These are phyloP conservation scores for Kwoniella bestiolae DNA, from an alignment of 768 basidiomycete species.

Conservation along the genomic window DNA sequence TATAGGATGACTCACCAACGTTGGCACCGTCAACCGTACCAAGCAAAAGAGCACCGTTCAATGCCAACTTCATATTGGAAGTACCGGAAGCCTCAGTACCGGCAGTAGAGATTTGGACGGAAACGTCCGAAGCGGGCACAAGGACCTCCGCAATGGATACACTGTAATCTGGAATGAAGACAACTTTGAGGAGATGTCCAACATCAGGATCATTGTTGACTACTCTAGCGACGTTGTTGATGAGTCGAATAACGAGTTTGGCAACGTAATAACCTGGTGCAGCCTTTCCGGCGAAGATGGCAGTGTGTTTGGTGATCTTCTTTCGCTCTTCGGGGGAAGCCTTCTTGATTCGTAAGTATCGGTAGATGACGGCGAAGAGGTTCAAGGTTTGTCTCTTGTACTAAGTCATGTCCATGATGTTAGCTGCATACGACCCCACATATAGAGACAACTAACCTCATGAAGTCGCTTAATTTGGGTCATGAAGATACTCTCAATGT, in stretches of 20 bases:
- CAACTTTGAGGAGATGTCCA: slow-evolving; percentile 76
- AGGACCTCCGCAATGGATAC: slow-evolving; percentile 58
- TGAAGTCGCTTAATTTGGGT: slow-evolving; percentile 74
- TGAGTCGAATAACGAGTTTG: slow-evolving; percentile 90
- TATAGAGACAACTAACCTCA: slow-evolving; percentile 68
- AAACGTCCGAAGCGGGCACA: slow-evolving; percentile 80
- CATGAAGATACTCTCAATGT: slow-evolving; percentile 54
- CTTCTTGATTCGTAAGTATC: slow-evolving; percentile 78
- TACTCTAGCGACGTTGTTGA: slow-evolving; percentile 81
- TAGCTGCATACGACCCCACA: not conserved
- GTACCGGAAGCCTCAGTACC: slow-evolving; percentile 74
- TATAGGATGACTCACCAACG: slow-evolving; percentile 32
- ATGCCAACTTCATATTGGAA: slow-evolving; percentile 67
- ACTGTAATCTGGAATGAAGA: slow-evolving; percentile 92
- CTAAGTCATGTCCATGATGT: slow-evolving; percentile 14
- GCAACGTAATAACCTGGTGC: slow-evolving; percentile 86
- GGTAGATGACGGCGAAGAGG: slow-evolving; percentile 69
- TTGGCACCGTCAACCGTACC: slow-evolving; percentile 85
- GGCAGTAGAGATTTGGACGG: slow-evolving; percentile 95
- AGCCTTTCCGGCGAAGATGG: slow-evolving; percentile 98
- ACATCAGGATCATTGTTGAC: slow-evolving; percentile 86
- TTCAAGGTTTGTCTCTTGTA: slow-evolving; percentile 88
- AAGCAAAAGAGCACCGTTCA: slow-evolving; percentile 85
- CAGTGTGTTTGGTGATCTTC: slow-evolving; percentile 70
- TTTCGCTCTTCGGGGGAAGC: slow-evolving; percentile 78